phyloP scores from a whole-genome alignment of 176 grass and related monocot species.

The Oryza glaberrima region DNA sequence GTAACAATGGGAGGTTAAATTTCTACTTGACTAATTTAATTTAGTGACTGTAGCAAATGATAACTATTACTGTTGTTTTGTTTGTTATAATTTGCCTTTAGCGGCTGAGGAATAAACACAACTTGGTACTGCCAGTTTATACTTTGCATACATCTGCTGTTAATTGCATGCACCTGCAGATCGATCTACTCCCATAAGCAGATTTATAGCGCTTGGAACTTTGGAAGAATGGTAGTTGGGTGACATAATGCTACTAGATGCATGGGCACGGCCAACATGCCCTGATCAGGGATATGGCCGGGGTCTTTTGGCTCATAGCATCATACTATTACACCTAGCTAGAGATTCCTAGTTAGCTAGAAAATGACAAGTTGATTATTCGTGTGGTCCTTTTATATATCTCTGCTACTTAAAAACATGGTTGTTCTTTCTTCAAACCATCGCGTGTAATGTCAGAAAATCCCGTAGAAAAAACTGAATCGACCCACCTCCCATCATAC shows the following conservation, averaged over 20 bases:
- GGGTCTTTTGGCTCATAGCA: neutral
- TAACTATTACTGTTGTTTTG: neutral
- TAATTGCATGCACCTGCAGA: neutral
- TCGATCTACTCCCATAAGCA: slow-evolving; percentile 2
- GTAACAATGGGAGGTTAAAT: neutral
- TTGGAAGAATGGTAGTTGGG: slow-evolving; percentile 17
- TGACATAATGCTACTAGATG: neutral
- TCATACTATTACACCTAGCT: neutral
- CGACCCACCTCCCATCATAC: too few relatives aligned
- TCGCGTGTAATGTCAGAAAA: too few relatives aligned
- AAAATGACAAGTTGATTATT: neutral
- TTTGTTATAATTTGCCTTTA: neutral
- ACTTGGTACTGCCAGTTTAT: neutral
- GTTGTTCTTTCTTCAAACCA: too few relatives aligned
- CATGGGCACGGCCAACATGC: slow-evolving; percentile 23
- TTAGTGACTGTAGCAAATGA: neutral
- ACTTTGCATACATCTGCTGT: neutral
- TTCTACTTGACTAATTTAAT: neutral
- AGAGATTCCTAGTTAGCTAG: neutral
- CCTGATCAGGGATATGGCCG: neutral
- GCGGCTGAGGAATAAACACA: neutral
- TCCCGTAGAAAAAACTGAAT: too few relatives aligned
- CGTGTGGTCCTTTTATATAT: neutral
- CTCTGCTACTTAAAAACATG: too few relatives aligned
- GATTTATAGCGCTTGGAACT: neutral